Base-by-base conservation (phyloP, 495 filamentous ascomycete species). In the Penicillium chermesinum region DNA sequence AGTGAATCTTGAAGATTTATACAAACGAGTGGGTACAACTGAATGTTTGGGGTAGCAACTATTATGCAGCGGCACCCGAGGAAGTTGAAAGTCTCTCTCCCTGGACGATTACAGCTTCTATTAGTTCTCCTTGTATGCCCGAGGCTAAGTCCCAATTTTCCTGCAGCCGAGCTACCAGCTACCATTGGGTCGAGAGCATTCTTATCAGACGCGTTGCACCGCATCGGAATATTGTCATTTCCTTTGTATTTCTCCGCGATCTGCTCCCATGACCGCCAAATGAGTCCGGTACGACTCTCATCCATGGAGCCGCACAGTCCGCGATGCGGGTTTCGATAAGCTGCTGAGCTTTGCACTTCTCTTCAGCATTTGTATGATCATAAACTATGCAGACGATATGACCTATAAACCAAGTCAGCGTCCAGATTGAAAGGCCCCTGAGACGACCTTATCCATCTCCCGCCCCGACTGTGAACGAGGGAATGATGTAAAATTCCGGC, bases 221-320 rank as follows among this genome's bases (percentile, higher is more conserved):
- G 64, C 72, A 75, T 74, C 43, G 76, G 48, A 3, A 73, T 72
- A 17, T 70, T 65, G 41, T 77, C 66, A 49, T 77, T 76, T 63
- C 66, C 82, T 36, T 60, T 71, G 54, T 83, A 84, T n/a, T 77
- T 80, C 10, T 60, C 67, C 0, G 76, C 73, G 9, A 84, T 71
- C 59, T 80, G 78, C 53, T 83, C 57, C n/a, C 73, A 70, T 74
- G 58, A 80, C 63, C 21, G 72, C 64, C 7, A 84, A 47, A 58
- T 83, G 79, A 1, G 79, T 79, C 5, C 79, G 62, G 48, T 81
- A 82, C 50, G 82, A 78, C 15, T 79, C 78, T 48, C 72, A 82
- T 1, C 78, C 80, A 14, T 71, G 59, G n/a, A 8, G 50, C 61
- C 7, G 77, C 77, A 7, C 69, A 67, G 10, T 72, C 71, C 9